A percentile compares a stretch with the other conserved stretches of the same genome.
These are phyloP conservation scores for Oryza longistaminata DNA, from an alignment of 176 grass and related monocot genomes.

Conservation along the genomic window DNA sequence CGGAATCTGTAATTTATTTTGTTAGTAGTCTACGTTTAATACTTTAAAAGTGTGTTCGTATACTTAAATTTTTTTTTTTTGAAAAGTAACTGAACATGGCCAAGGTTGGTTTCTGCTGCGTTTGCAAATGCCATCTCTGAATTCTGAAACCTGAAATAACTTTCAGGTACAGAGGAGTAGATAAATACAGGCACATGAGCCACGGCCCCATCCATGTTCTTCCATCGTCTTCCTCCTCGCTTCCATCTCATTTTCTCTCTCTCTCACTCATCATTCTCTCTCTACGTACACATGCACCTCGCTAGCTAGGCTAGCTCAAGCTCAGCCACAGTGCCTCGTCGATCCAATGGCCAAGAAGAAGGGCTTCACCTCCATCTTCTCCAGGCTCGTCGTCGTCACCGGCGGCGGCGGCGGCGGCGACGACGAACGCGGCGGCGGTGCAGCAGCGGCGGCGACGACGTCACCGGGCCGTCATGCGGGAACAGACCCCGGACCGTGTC, in stretches of 20 bases:
- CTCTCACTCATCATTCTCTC: neutral
- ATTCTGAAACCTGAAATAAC: neutral
- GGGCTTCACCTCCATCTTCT: conserved; percentile 68
- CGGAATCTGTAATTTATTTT: too few species aligned
- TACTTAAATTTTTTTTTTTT: too few species aligned
- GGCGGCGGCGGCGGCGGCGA: too few species aligned
- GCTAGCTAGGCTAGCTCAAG: neutral
- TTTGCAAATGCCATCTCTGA: neutral
- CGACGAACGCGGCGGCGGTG: neutral
- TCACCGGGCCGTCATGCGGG: conserved; percentile 53
- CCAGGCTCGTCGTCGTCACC: conserved; percentile 22
- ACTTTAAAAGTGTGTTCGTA: too few species aligned
- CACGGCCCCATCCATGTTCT: conserved; percentile 23
- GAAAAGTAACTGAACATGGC: too few species aligned
- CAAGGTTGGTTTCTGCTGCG: neutral
- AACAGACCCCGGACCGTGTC: conserved; percentile 59
- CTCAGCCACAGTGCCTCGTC: neutral
- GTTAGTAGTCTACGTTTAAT: too few species aligned
- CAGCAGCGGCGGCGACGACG: neutral
- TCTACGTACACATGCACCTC: neutral
- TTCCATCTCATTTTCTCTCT: neutral
- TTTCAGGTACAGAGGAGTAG: neutral
- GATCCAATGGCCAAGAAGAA: conserved; percentile 53
- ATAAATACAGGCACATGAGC: conserved; percentile 55
- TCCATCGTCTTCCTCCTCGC: conserved; percentile 21